Evolutionary conservation across 2,329 filamentous ascomycete genomes (phyloP), one percentile per base, ranked within the genome.

Genomic region (Diaporthe citriasiana): DNA sequence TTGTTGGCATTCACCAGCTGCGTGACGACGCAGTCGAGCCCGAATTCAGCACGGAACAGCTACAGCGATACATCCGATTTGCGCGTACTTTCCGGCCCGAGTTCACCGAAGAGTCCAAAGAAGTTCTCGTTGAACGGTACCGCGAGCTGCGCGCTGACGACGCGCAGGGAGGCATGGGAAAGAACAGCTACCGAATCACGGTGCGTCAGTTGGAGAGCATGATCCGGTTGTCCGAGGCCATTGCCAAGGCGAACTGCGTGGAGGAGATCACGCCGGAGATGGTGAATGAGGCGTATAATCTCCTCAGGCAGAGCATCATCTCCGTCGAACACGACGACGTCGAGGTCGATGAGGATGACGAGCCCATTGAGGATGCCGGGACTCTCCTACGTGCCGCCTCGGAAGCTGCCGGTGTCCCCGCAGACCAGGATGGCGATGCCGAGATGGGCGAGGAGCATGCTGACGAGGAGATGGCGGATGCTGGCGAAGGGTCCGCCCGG

Each of bases 251-350:
- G 74, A 98, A 98, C 82, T 99, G 97, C 81, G 95, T 98, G 19
- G 94, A 96, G 79, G 95, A 98, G 76, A 93, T 99, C 75, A 92
- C 92, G 0, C 89, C 93, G 1, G 90, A 90, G 0, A 97, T 98
- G 84, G 97, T 99, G 22, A 89, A 93, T 53, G 97, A 99, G 84
- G 97, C 96, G 0, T 98, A 93, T 83, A 95, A 97, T 78, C 89
- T 99, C 13, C 90, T 99, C 17, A 89, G 95, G 55, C 95, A 98
- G 84, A 97, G 94, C 83, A 99, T 99, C 82, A 98, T 99, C 79
- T 97, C 94, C 1, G 97, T 99, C 35, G 97, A 99, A 84, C 97
- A 98, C 80, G 97, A 99, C 79, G 97, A 99, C 79, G 92, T 99
- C 22, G 96, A 98, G 80, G 93, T 99, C 75, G 95, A 98, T 70